Evolutionary conservation across 768 basidiomycete genomes (phyloP), one percentile per base, ranked within the genome.

Genomic region (Pilatotrama ljubarskyi): DNA sequence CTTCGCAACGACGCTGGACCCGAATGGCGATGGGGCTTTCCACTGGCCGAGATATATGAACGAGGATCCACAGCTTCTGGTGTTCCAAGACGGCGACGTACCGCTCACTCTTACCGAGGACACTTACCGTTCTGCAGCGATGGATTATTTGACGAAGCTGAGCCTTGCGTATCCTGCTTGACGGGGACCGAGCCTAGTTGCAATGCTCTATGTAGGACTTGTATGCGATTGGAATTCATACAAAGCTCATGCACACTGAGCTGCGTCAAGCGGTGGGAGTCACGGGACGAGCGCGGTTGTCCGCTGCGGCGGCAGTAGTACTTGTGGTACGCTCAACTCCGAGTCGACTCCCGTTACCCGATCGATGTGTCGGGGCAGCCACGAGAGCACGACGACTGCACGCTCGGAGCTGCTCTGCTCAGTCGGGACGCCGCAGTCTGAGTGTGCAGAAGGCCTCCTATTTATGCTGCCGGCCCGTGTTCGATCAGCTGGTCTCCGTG

Each of bases 1-100:
- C 41, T 72, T 72, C 52, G 66, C 59, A 11, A 43, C 61, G 9
- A 65, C 59, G 17, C 63, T 71, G 10, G 60, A 73, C 44, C 72
- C 72, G 8, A 67, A 64, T 24, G 64, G 61, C 47, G 51, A 40
- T 14, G 48, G 58, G 5, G 47, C 44, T 25, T 22, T 67, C 25
- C n/a, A 44, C n/a, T 73, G 72, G 70, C 69, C 69, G 1, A 55
- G 43, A 24, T 71, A 68, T 41, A 63, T 62, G 2, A 42, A 49
- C 0, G 47, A 61, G 2, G 35, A 63, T 15, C 64, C 66, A 5
- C 46, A 58, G 2, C 43, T 67, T 4, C 62, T 72, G 24, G 68
- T 67, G 9, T 68, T 70, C 54, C 55, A 61, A 18, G 70, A 71
- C 18, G 64, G 63, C 6, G 35, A 22, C 8, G 51, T 60, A 14